Conservation (phyloP, 345 rosid species). For the Geranium brycei region DNA sequence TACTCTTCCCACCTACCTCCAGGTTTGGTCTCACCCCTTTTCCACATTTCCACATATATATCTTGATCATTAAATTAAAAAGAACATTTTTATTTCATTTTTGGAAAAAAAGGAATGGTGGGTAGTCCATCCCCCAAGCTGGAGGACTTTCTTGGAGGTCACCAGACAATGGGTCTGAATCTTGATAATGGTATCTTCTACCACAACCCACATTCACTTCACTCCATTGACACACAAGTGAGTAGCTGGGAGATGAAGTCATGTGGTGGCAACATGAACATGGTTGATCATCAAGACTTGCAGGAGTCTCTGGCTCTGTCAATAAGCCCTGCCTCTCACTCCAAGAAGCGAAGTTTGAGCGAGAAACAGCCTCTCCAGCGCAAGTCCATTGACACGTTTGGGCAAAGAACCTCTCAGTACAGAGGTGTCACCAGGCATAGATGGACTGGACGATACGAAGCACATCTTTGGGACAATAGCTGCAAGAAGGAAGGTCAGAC, state of each 20-base stretch:
- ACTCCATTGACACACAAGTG: too few species aligned
- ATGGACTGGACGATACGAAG: slow-evolving; percentile 87
- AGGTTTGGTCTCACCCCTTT: slow-evolving; percentile 21
- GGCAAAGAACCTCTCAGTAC: slow-evolving; percentile 77
- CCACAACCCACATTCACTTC: background rate
- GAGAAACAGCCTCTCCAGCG: slow-evolving; percentile 64
- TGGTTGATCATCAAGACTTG: too few species aligned
- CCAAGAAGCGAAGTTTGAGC: slow-evolving; percentile 51
- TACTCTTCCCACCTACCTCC: slow-evolving; percentile 40
- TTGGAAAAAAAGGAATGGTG: slow-evolving; percentile 23
- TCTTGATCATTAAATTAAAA: background rate
- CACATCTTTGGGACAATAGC: slow-evolving; percentile 81
- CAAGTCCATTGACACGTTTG: slow-evolving; percentile 74
- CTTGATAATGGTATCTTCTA: slow-evolving; percentile 16
- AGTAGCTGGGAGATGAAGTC: background rate
- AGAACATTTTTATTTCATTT: background rate
- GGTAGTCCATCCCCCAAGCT: slow-evolving; percentile 48
- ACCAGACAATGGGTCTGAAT: slow-evolving; percentile 12
- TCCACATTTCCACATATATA: background rate
- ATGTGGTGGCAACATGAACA: background rate
- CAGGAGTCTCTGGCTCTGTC: slow-evolving; percentile 33
- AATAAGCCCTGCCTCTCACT: slow-evolving; percentile 45
- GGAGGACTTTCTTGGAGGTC: slow-evolving; percentile 61
- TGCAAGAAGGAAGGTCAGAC: slow-evolving; percentile 90
- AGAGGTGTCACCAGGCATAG: slow-evolving; percentile 84